Conservation (phyloP, 2,329 filamentous ascomycete genomes). For the Phialophora chinensis region DNA sequence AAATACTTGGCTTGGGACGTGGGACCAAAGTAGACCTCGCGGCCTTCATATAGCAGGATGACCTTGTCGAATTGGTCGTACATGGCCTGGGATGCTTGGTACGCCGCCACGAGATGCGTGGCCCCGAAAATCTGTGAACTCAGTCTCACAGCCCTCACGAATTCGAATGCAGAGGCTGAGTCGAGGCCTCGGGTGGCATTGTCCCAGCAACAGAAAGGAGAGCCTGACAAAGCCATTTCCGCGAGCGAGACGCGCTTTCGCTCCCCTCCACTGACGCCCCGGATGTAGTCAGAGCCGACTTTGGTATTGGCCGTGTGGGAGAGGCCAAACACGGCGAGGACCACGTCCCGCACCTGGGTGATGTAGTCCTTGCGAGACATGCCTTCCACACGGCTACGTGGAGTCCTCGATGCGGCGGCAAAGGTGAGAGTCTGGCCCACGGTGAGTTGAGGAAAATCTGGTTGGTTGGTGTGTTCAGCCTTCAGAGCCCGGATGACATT, state of each 20-base stretch:
- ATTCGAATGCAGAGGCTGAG: constrained; percentile 60
- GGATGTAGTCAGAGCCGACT: constrained; percentile 61
- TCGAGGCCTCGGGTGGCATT: constrained; percentile 60
- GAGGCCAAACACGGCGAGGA: constrained; percentile 54
- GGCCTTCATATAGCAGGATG: constrained; percentile 69
- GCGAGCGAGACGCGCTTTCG: constrained; percentile 67
- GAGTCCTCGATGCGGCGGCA: constrained; percentile 60
- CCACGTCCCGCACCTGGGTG: constrained; percentile 51
- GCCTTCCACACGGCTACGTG: constrained; percentile 46
- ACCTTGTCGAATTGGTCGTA: constrained; percentile 72
- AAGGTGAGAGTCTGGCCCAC: constrained; percentile 65
- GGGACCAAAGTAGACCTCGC: constrained; percentile 70
- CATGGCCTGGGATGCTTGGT: constrained; percentile 58
- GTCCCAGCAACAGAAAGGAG: constrained; percentile 49
- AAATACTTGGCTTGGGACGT: constrained; percentile 64
- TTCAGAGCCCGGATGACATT: too few relatives aligned
- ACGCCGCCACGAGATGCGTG: constrained; percentile 62
- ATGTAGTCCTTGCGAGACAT: constrained; percentile 50
- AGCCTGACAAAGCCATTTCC: constrained; percentile 55
- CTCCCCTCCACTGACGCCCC: constrained; percentile 67
- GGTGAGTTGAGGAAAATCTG: constrained; percentile 75
- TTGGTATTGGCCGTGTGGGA: constrained; percentile 60
- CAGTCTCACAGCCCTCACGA: constrained; percentile 58
- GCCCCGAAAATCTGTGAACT: constrained; percentile 56
- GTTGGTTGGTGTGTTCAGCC: too few relatives aligned